Conservation (phyloP, 2,329 filamentous ascomycete genomes). For the Apiospora malaysiana region DNA sequence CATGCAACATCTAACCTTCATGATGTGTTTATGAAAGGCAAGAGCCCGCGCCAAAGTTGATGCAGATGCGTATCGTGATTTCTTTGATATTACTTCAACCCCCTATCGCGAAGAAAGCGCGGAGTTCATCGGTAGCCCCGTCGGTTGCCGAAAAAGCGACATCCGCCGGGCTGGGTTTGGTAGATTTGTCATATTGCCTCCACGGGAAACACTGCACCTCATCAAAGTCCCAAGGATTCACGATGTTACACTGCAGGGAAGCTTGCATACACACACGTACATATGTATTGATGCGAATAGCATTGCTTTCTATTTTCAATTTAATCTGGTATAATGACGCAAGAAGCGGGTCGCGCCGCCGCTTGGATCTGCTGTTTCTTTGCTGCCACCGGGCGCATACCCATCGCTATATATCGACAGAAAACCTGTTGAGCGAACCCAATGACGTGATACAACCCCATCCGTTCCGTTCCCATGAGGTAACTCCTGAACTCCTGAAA, state of each 20-base stretch:
- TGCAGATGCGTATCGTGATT: too few species aligned
- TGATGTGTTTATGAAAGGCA: too few species aligned
- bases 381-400: not conserved
- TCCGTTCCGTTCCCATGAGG: not conserved
- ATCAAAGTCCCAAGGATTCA: not conserved
- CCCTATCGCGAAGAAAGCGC: not conserved
- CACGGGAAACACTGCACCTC: not conserved
- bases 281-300: not conserved
- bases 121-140: not conserved
- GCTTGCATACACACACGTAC: not conserved
- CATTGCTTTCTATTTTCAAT: conserved; percentile 10
- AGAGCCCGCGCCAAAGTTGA: too few species aligned
- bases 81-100: not conserved
- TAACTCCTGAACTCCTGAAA: not conserved
- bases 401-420: conserved; percentile 7
- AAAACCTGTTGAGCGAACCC: not conserved
- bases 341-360: not conserved
- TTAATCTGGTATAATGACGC: not conserved
- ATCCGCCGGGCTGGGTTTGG: too few species aligned
- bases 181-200: not conserved
- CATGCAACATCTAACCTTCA: too few species aligned
- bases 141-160: not conserved
- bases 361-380: not conserved
- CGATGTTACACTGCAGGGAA: not conserved
- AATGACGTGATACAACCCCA: conserved; percentile 3